These are phyloP conservation scores for Pyrenochaeta sp. DNA, from an alignment of 2,329 filamentous ascomycete genomes.

Conservation along the genomic window DNA sequence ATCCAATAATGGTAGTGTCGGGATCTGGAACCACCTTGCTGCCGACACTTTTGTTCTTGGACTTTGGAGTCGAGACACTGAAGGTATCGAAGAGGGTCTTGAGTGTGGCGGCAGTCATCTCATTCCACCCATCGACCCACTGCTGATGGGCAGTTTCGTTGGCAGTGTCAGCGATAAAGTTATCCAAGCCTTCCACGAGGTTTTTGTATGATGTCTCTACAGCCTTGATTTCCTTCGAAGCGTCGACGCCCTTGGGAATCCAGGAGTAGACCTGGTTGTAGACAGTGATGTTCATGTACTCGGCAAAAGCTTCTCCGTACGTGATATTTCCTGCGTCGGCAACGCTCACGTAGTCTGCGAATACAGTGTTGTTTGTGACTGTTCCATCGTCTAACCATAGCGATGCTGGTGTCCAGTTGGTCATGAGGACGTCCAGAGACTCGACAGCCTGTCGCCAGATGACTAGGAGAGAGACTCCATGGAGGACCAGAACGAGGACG, in stretches of 20 bases:
- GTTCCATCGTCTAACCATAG: conserved; percentile 5
- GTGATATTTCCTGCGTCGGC: neutral
- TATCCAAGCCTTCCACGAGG: conserved; percentile 17
- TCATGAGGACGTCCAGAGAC: conserved; percentile 21
- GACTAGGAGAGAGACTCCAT: conserved; percentile 43
- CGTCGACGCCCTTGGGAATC: conserved; percentile 34
- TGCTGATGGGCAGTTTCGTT: conserved; percentile 24
- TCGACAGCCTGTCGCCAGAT: conserved; percentile 40
- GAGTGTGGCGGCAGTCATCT: conserved; percentile 14
- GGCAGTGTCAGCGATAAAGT: conserved; percentile 3
- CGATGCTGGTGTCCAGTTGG: conserved; percentile 4
- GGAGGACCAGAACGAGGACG: conserved; percentile 35
- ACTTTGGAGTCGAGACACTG: conserved; percentile 26
- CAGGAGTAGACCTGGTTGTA: conserved; percentile 27
- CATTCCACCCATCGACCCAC: conserved; percentile 10
- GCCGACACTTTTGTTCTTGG: conserved; percentile 10
- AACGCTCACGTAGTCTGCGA: conserved; percentile 2
- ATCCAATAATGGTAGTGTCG: conserved; percentile 9
- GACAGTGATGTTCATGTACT: conserved; percentile 16
- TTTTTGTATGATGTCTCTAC: conserved; percentile 11
- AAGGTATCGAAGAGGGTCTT: conserved; percentile 36
- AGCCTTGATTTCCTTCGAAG: conserved; percentile 16
- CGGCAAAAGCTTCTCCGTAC: conserved; percentile 15
- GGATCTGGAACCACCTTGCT: conserved; percentile 6
- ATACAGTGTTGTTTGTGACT: conserved; percentile 5